phyloP scores from a whole-genome alignment of 441 rosid species.

The Erodium moschatum region DNA sequence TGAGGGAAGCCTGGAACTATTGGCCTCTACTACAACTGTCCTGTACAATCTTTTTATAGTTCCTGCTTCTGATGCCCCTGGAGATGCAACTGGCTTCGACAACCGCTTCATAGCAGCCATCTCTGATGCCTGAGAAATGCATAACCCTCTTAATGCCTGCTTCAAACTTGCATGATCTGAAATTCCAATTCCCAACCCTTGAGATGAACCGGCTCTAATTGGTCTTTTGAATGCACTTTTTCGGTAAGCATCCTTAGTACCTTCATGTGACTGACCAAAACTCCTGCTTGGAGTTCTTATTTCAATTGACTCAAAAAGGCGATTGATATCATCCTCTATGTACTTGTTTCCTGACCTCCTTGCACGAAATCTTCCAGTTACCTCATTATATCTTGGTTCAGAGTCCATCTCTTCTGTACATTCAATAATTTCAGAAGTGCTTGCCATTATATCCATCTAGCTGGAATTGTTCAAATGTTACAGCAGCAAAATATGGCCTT shows the following conservation, averaged over 20 bases:
- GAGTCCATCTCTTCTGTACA: constrained; percentile 30
- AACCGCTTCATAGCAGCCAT: constrained; percentile 75
- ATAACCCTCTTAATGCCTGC: constrained; percentile 76
- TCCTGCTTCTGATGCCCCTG: constrained; percentile 47
- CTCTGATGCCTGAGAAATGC: constrained; percentile 79
- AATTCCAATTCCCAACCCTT: constrained; percentile 53
- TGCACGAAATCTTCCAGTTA: constrained; percentile 23
- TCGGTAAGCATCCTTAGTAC: constrained; percentile 34
- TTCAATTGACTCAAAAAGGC: constrained; percentile 61
- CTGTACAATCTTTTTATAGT: constrained; percentile 52
- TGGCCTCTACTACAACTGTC: constrained; percentile 53
- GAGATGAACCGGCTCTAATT: constrained; percentile 48
- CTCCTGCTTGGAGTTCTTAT: constrained; percentile 37
- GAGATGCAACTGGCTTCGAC: constrained; percentile 39
- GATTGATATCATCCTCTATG: constrained; percentile 63
- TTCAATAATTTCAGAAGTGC: constrained; percentile 55
- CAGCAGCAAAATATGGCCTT: constrained; percentile 12
- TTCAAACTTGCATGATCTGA: constrained; percentile 65
- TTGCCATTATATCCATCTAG: constrained; percentile 35
- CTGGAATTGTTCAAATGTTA: constrained; percentile 20
- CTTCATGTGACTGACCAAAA: constrained; percentile 23
- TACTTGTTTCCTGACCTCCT: constrained; percentile 34
- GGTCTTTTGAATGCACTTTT: constrained; percentile 75
- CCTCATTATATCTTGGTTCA: constrained; percentile 25
- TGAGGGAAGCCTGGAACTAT: constrained; percentile 37